A percentile compares a stretch with the other conserved stretches of the same genome.
phyloP scores from a whole-genome alignment of 805 yeast species.

The Cyberlindnera galapagoensis region DNA sequence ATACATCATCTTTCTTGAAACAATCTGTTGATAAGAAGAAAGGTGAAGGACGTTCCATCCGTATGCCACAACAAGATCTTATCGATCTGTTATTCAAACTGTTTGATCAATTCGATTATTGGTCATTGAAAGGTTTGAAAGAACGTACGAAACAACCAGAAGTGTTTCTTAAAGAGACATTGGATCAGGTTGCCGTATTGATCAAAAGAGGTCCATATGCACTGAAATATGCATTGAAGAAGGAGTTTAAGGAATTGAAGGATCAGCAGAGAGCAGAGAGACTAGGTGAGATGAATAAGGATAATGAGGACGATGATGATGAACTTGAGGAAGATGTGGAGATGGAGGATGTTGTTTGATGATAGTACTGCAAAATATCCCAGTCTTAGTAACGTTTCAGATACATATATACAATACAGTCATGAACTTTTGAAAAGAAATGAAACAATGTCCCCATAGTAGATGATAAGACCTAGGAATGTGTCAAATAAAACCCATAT shows the following conservation, averaged over 20 bases:
- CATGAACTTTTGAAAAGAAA: too few relatives aligned
- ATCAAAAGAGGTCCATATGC: conserved; percentile 96
- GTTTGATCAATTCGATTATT: conserved; percentile 92
- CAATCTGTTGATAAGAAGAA: conserved; percentile 39
- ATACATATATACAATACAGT: too few relatives aligned
- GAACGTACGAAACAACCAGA: conserved; percentile 97
- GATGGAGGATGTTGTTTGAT: conserved; percentile 64
- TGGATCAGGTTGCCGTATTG: conserved; percentile 82
- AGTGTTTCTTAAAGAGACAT: conserved; percentile 80
- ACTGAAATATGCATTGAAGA: conserved; percentile 80
- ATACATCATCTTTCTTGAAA: conserved; percentile 61
- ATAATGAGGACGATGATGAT: conserved; percentile 39
- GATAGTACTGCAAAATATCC: background rate
- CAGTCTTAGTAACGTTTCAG: background rate
- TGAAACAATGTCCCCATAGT: too few relatives aligned
- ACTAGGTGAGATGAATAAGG: conserved; percentile 43
- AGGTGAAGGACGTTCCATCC: conserved; percentile 77
- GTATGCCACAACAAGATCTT: conserved; percentile 90
- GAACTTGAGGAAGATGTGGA: conserved; percentile 66
- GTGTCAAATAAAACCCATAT: too few relatives aligned
- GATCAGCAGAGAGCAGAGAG: conserved; percentile 72
- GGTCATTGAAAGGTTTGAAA: conserved; percentile 91
- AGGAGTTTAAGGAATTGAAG: conserved; percentile 75
- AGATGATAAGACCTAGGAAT: too few relatives aligned
- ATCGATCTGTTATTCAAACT: conserved; percentile 81